Evolutionary conservation across 225 moss, liverwort and hornwort genomes (phyloP).

Genomic region (Ulota crispa): DNA sequence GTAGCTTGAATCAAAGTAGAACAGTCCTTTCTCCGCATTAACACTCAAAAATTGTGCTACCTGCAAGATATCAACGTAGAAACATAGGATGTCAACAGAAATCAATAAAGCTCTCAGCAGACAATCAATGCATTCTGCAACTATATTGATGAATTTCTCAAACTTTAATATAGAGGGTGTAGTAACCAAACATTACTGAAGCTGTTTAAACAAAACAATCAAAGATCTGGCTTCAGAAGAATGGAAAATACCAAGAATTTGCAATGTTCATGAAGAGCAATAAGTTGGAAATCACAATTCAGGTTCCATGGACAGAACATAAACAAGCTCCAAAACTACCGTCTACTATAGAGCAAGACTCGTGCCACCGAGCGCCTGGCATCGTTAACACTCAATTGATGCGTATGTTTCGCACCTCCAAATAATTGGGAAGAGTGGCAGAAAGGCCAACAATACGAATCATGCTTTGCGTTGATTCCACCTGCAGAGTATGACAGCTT

Average conservation of each 20-base stretch:
- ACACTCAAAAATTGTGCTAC: conserved; percentile 90
- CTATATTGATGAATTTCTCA: background rate
- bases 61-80: conserved; percentile 38
- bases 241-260: background rate
- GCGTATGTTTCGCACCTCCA: conserved; percentile 61
- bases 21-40: conserved; percentile 76
- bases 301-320: conserved; percentile 5
- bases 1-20: conserved; percentile 96
- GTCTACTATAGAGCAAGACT: conserved; percentile 17
- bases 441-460: conserved; percentile 99
- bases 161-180: background rate
- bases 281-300: background rate
- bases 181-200: background rate
- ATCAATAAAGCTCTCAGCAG: background rate
- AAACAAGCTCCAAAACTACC: background rate
- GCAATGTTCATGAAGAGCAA: conserved; percentile 5
- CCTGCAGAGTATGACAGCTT: conserved; percentile 43
- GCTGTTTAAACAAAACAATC: background rate
- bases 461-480: conserved; percentile 97
- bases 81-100: background rate
- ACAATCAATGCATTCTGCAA: background rate
- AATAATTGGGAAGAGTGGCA: conserved; percentile 96
- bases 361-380: background rate
- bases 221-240: background rate
- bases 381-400: conserved; percentile 13